Percentiles rank a stretch among this genome's conserved stretches.
These are phyloP conservation scores for Fusarium praegraminearum DNA, from an alignment of 2,329 filamentous ascomycete species.

Conservation along the genomic window DNA sequence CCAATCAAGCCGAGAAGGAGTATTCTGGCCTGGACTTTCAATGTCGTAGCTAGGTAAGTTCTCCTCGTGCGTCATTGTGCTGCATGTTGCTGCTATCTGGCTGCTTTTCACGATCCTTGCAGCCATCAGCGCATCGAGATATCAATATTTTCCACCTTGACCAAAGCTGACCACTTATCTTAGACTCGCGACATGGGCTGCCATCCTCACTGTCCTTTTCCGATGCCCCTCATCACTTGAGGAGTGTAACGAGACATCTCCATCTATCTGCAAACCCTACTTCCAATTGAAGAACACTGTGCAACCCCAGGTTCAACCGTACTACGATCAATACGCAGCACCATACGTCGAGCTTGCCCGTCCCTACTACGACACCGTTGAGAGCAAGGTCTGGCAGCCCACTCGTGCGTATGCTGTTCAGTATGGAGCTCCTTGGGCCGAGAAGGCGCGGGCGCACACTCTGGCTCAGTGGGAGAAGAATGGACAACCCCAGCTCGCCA, in stretches of 20 bases:
- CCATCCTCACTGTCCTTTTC: conserved; percentile 82
- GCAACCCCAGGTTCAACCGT: conserved; percentile 82
- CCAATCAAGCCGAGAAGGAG: conserved; percentile 43
- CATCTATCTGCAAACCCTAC: conserved; percentile 87
- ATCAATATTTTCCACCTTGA: background rate
- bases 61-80: conserved; percentile 12
- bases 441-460: conserved; percentile 74
- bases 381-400: conserved; percentile 76
- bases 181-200: conserved; percentile 87
- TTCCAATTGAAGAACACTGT: conserved; percentile 72
- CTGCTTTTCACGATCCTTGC: conserved; percentile 19
- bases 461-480: conserved; percentile 82
- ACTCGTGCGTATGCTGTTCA: conserved; percentile 73
- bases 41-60: conserved; percentile 66
- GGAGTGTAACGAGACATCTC: conserved; percentile 75
- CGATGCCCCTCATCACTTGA: conserved; percentile 80
- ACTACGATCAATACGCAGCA: conserved; percentile 85
- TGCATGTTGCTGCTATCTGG: background rate
- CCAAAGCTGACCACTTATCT: background rate
- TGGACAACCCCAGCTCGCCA: conserved; percentile 78
- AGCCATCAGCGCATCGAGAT: conserved; percentile 7
- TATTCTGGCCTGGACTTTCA: conserved; percentile 58
- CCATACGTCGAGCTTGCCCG: conserved; percentile 82
- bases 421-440: conserved; percentile 80
- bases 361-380: conserved; percentile 77